Evolutionary conservation across 106 monocot species (phyloP), one percentile per base, ranked within the genome.

Genomic region (Xerophyta viscosa): DNA sequence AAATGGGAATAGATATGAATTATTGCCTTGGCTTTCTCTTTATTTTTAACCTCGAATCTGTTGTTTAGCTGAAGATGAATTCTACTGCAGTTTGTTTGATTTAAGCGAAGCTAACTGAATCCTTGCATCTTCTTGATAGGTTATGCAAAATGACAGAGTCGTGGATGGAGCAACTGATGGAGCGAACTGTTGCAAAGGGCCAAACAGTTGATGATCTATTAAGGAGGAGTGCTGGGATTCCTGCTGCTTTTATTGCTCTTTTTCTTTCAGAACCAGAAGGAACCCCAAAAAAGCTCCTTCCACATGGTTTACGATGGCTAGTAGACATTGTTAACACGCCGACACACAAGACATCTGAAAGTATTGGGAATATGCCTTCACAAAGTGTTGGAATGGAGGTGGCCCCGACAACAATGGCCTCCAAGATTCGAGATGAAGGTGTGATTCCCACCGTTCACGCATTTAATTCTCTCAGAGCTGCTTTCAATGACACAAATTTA

Each of bases 131-230:
- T 36, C 33, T 36, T 36, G 5, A 6, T 36, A 36, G 33, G 33
- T 85, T 98, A 37, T 86, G 86, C 65, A 85, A 77, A 67, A 86
- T 98, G 90, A 80, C 86, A 15, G 98, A 90, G 24, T 29, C 70
- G 37, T 98, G 98, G 98, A 82, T 98, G 90, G 82, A 80, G 29
- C 75, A 73, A 26, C 68, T 98, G 64, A 98, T 86, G 89, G 82
- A 79, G 48, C 72, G 86, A 60, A 85, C 77, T 22, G 55, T 74
- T 69, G 73, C 77, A 17, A 82, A 80, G 52, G 89, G 77, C 25
- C 98, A 98, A 64, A 86, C 89, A 20, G 98, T 98, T 24, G 98
- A 98, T 89, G 98, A 98, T 69, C 64, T 98, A 49, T 62, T 98
- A 41, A 73, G 98, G 56, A 78, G 98, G 46, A 98, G 98, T 77